Evolutionary conservation across 106 monocot genomes (phyloP).

Genomic region (Posidonia australis): DNA sequence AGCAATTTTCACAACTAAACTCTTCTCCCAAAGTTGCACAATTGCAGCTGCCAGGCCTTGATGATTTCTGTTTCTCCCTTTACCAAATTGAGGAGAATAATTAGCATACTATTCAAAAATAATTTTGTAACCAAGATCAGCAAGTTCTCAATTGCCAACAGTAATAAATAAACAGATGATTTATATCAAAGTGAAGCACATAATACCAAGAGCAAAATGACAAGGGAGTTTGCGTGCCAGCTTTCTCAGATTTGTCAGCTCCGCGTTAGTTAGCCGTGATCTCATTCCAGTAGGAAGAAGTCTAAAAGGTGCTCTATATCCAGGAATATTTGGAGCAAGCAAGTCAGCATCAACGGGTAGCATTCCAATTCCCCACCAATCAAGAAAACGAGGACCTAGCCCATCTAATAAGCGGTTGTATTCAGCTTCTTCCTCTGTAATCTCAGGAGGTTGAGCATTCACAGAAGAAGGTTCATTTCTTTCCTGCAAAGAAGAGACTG

Average conservation of each 20-base stretch:
- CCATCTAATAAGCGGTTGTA: constrained; percentile 62
- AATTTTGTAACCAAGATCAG: background rate
- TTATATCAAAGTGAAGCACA: background rate
- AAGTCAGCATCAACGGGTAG: constrained; percentile 94
- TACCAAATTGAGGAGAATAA: constrained; percentile 14
- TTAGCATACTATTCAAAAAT: constrained; percentile 2
- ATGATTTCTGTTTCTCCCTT: constrained; percentile 94
- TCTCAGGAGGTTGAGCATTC: constrained; percentile 21
- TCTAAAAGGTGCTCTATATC: constrained; percentile 77
- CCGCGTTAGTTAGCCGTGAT: constrained; percentile 71
- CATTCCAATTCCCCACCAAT: constrained; percentile 97
- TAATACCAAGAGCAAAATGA: constrained; percentile 95
- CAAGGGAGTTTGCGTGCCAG: constrained; percentile 69
- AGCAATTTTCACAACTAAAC: constrained; percentile 93
- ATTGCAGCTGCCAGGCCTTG: constrained; percentile 93
- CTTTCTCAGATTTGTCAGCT: constrained; percentile 87
- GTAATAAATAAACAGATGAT: background rate
- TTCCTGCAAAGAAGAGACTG: constrained; percentile 12
- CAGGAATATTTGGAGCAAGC: constrained; percentile 73
- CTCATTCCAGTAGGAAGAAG: constrained; percentile 91
- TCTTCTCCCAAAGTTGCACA: constrained; percentile 86
- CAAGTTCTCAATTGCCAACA: background rate
- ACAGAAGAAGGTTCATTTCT: constrained; percentile 11
- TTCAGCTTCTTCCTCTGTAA: constrained; percentile 75
- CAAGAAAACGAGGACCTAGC: constrained; percentile 88